Base-by-base conservation (phyloP, 192 early-diverging fungal species). In the Dissophora globulifera region DNA sequence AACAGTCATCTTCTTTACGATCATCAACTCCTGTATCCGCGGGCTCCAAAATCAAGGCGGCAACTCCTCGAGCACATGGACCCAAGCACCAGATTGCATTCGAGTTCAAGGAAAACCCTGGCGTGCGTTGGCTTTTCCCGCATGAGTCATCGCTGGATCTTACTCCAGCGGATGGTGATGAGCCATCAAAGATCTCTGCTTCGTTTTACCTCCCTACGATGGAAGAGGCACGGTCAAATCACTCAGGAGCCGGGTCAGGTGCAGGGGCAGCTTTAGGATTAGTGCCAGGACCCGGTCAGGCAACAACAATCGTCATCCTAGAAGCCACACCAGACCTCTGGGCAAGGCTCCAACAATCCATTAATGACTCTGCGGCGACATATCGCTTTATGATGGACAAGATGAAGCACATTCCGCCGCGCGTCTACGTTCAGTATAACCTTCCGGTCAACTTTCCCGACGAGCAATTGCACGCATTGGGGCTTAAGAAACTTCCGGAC, bases 381-480 rank as follows among this genome's bases (percentile, higher is more conserved):
- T 76, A 76, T 30, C 58, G 72, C 5, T 53, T 54, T 10, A 76
- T 76, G 72, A 62, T 67, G 58, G 72, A 76, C 8, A 76, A 56
- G 58, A 42, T 76, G 58, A 76, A 59, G 52, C 56, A 62, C 29
- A 61, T 66, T 22, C 72, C 72, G 10, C 35, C 63, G 9, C 49
- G 72, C 5, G 16, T 26, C 2, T 76, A 76, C 31, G 50, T 76
- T 17, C 72, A 47, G 23, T 76, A 76, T 42, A 66, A 55, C 15
- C 58, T 76, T 23, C 64, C 72, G 8, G 12, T 62, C 23, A 48
- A 53, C 22, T 67, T 56, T 31, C 57, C 64, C 10, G 58, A 76
- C 25, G 72, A 76, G 23, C 58, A 66, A 8, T 38, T 76, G 4
- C 49, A 60, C 1, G 40, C 31, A 15, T 53, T 62, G 58, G 72